These are phyloP conservation scores for Piloderma croceum DNA, from an alignment of 768 basidiomycete genomes.

Conservation along the genomic window DNA sequence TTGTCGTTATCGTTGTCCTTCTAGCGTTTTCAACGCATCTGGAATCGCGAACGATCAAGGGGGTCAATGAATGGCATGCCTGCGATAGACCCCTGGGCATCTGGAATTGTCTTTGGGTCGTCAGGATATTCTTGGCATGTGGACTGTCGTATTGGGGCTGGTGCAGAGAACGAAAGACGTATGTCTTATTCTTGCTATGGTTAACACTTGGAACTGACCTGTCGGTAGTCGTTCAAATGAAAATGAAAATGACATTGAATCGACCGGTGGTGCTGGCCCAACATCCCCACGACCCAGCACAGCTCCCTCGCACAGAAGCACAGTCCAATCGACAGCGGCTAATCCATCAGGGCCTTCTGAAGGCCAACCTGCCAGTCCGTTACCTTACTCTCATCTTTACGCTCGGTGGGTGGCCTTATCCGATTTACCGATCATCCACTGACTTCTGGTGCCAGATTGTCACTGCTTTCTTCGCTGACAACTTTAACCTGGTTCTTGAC, in stretches of 20 bases:
- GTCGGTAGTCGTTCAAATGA: too few relatives aligned
- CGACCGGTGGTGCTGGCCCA: too few relatives aligned
- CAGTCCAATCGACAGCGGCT: too few relatives aligned
- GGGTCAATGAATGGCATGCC: constrained; percentile 51
- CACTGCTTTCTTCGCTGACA: constrained; percentile 59
- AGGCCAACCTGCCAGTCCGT: too few relatives aligned
- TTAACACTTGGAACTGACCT: too few relatives aligned
- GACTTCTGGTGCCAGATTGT: constrained; percentile 38
- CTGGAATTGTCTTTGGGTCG: constrained; percentile 64
- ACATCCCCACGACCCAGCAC: too few relatives aligned
- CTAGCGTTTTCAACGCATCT: constrained; percentile 42
- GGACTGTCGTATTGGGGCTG: constrained; percentile 55
- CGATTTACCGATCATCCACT: constrained; percentile 11
- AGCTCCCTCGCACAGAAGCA: too few relatives aligned
- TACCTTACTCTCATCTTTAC: constrained; percentile 23
- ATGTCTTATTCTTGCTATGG: too few relatives aligned
- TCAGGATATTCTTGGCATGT: constrained; percentile 45
- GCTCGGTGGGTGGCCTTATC: constrained; percentile 18
- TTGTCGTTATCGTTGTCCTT: constrained; percentile 45
- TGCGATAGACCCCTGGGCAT: constrained; percentile 61
- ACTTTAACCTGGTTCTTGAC: constrained; percentile 81
- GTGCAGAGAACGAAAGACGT: constrained; percentile 21
- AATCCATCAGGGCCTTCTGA: constrained; percentile 13
- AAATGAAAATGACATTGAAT: too few relatives aligned
- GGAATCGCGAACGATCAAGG: constrained; percentile 38